Percentiles rank a stretch among this genome's conserved stretches.
phyloP scores from a whole-genome alignment of 805 yeast species.

The Schwanniomyces vanrijiae region DNA sequence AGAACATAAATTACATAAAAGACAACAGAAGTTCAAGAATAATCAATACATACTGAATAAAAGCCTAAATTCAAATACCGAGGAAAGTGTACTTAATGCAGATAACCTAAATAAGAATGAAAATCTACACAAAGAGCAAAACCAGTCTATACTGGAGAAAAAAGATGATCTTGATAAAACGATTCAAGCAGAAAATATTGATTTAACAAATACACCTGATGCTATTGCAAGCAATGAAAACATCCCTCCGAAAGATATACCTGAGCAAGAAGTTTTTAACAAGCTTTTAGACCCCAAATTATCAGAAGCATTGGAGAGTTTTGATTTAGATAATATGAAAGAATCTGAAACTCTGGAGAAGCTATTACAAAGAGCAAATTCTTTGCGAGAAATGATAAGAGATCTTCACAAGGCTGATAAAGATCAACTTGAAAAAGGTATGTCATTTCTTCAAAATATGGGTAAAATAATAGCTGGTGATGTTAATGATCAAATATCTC shows the following conservation, averaged over 20 bases:
- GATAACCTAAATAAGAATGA: not conserved
- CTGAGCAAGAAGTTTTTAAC: conserved; percentile 17
- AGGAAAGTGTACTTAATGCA: not conserved
- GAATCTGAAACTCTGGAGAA: conserved; percentile 17
- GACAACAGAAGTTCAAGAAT: conserved; percentile 15
- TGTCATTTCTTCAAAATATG: conserved; percentile 23
- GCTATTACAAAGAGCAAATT: conserved; percentile 24
- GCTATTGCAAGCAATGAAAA: not conserved
- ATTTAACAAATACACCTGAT: not conserved
- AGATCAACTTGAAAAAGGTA: conserved; percentile 22
- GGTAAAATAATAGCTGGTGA: conserved; percentile 17
- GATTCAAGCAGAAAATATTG: not conserved
- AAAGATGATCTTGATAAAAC: not conserved
- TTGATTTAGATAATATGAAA: conserved; percentile 23
- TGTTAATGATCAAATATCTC: conserved; percentile 16
- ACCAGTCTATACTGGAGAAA: not conserved
- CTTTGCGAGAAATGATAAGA: conserved; percentile 23
- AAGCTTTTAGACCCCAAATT: conserved; percentile 27
- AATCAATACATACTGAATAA: conserved; percentile 5
- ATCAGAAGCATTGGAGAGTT: conserved; percentile 24
- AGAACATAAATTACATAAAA: conserved; percentile 29
- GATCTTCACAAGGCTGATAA: conserved; percentile 26
- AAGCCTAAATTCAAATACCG: conserved; percentile 1
- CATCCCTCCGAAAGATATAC: not conserved
- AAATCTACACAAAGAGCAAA: not conserved